phyloP scores from a whole-genome alignment of 257 asterid genomes.

The Agastache rugosa region DNA sequence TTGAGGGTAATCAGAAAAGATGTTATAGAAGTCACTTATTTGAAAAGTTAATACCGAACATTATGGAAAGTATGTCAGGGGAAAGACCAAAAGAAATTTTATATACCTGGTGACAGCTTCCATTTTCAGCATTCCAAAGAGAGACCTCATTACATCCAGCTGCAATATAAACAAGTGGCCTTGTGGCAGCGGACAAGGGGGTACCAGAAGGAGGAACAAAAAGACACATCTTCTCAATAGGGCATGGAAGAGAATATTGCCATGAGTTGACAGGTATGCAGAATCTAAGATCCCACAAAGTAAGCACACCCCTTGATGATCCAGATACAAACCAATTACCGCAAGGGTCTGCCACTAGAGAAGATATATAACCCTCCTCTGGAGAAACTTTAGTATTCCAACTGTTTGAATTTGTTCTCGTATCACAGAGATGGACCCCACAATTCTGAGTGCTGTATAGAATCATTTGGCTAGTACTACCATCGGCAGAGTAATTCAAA shows the following conservation, averaged over 20 bases:
- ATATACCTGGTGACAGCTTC: slow-evolving; percentile 97
- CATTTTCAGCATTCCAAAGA: slow-evolving; percentile 98
- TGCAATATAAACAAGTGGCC: slow-evolving; percentile 96
- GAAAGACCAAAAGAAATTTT: slow-evolving; percentile 17
- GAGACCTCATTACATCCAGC: slow-evolving; percentile 98
- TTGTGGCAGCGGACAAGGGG: slow-evolving; percentile 78
- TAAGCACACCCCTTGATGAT: slow-evolving; percentile 95
- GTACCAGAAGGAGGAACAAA: slow-evolving; percentile 89
- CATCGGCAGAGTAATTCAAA: slow-evolving; percentile 84
- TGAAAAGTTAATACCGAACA: slow-evolving; percentile 15
- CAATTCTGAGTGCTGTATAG: slow-evolving; percentile 87
- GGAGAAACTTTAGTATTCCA: slow-evolving; percentile 88
- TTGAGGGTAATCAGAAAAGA: slow-evolving; percentile 21
- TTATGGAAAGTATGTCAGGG: slow-evolving; percentile 14
- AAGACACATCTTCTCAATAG: slow-evolving; percentile 90
- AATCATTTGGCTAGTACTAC: slow-evolving; percentile 68
- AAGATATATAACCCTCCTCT: slow-evolving; percentile 85
- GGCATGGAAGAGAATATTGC: slow-evolving; percentile 84
- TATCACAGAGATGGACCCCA: slow-evolving; percentile 95
- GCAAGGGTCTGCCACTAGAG: slow-evolving; percentile 91
- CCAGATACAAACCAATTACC: slow-evolving; percentile 99
- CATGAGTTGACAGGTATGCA: slow-evolving; percentile 95
- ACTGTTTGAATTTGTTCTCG: slow-evolving; percentile 68
- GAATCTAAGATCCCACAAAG: slow-evolving; percentile 98
- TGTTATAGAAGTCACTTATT: not conserved